Evolutionary conservation across 352 stramenopile species (phyloP), one percentile per base, ranked within the genome.

Genomic region (Globisporangium abappressorium): DNA sequence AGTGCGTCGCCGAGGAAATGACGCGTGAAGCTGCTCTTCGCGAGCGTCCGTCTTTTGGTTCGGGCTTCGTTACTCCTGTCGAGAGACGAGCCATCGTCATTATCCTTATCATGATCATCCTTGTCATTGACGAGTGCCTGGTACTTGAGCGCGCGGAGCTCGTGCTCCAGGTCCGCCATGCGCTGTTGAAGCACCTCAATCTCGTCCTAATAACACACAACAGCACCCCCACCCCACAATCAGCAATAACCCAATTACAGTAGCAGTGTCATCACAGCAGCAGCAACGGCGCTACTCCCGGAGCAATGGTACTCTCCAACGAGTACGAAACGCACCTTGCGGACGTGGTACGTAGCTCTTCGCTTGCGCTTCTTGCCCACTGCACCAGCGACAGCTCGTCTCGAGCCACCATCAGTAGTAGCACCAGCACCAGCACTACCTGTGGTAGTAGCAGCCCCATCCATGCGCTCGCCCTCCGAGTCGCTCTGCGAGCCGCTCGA

Each of bases 61-160:
- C 2, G 30, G 20, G 22, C 34, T 12, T 22, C 8, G 36, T 26
- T 5, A 38, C 30, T 7, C 22, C n/a, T 5, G 9, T 14, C 36
- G 4, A 15, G 36, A 41, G 36, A 41, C 11, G 36, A 41, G 5
- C 36, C 54, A 14, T 34, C 11, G 11, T 22, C n/a, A 18, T 0
- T 14, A 43, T 30, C 54, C 11, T 36, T 36, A 36, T 33, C 24
- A 2, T 1, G 12, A 26, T 43, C 22, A 30, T 24, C 18, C 11
- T 22, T 12, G n/a, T 63, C 11, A 7, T 33, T 3, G 22, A 51
- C 5, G 5, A 69, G 43, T 18, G 64, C 46, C 30, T 68, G 62
- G 15, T 62, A 68, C 53, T 62, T 68, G 53, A 68, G 62, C 36
- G 62, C 62, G 15, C 34, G 47, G 62, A 68, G 62, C 41, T 68